A percentile compares a stretch with the other conserved stretches of the same genome.
These are phyloP conservation scores for Ogataea pini DNA, from an alignment of 805 yeast genomes.

Conservation along the genomic window DNA sequence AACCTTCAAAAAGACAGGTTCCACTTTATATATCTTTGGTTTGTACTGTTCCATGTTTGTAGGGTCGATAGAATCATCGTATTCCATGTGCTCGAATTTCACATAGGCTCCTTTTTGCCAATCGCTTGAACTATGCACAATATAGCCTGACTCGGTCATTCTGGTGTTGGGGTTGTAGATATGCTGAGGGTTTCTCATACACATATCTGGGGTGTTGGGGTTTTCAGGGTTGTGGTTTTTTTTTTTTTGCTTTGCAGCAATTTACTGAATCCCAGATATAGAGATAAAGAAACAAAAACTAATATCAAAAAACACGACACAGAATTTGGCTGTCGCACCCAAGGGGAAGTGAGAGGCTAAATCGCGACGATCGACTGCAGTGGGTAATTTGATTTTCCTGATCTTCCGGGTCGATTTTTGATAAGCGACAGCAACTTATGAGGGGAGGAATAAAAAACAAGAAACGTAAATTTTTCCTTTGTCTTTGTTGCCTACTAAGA, in stretches of 20 bases:
- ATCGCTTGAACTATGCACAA: neutral
- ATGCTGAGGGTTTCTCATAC: constrained; percentile 28
- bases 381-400: neutral
- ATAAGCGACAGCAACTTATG: neutral
- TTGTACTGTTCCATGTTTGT: constrained; percentile 35
- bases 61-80: constrained; percentile 33
- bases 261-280: neutral
- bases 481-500: too few species aligned
- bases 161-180: constrained; percentile 10
- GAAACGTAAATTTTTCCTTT: neutral
- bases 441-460: neutral
- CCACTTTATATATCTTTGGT: constrained; percentile 34
- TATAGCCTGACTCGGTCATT: neutral
- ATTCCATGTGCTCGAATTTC: constrained; percentile 30
- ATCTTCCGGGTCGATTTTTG: neutral
- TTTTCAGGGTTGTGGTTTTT: neutral
- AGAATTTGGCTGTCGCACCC: neutral
- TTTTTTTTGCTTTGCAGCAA: neutral
- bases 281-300: neutral
- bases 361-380: constrained; percentile 8
- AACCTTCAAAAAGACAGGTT: constrained; percentile 19
- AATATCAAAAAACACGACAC: neutral
- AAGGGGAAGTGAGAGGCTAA: too few species aligned
- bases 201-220: constrained; percentile 14
- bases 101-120: constrained; percentile 4